Conservation (phyloP, 768 basidiomycete species). For the Dentipellis fragilis region DNA sequence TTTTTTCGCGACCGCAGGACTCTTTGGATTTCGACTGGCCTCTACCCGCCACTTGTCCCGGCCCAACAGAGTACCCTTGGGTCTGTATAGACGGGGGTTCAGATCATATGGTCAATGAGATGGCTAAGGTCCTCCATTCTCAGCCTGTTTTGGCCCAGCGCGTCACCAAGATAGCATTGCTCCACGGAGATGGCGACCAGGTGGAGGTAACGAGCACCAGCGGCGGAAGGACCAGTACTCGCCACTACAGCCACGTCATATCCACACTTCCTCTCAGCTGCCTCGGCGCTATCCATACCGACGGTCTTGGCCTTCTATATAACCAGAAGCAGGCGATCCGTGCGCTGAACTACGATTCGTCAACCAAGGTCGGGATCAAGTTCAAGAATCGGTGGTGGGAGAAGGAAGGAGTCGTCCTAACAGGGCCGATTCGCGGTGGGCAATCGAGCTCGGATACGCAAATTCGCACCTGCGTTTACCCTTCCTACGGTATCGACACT, state of each 20-base stretch:
- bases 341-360: conserved; percentile 24
- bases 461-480: conserved; percentile 26
- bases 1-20: not conserved
- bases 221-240: not conserved
- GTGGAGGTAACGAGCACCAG: not conserved
- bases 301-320: conserved; percentile 7
- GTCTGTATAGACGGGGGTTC: not conserved
- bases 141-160: not conserved
- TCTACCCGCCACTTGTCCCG: not conserved
- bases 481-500: conserved; percentile 23
- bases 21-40: not conserved
- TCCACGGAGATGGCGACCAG: not conserved
- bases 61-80: not conserved
- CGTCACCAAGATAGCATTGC: not conserved
- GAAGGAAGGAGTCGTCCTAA: conserved; percentile 8
- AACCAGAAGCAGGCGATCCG: conserved; percentile 25
- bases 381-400: conserved; percentile 37
- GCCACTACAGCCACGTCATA: conserved; percentile 29
- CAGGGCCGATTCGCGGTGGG: conserved; percentile 18
- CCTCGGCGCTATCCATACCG: conserved; percentile 25
- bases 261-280: conserved; percentile 28
- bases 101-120: not conserved
- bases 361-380: conserved; percentile 33
- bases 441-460: conserved; percentile 24
- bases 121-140: not conserved